These are phyloP conservation scores for Cadophora luteo-olivacea DNA, from an alignment of 2,329 filamentous ascomycete genomes.

Conservation along the genomic window DNA sequence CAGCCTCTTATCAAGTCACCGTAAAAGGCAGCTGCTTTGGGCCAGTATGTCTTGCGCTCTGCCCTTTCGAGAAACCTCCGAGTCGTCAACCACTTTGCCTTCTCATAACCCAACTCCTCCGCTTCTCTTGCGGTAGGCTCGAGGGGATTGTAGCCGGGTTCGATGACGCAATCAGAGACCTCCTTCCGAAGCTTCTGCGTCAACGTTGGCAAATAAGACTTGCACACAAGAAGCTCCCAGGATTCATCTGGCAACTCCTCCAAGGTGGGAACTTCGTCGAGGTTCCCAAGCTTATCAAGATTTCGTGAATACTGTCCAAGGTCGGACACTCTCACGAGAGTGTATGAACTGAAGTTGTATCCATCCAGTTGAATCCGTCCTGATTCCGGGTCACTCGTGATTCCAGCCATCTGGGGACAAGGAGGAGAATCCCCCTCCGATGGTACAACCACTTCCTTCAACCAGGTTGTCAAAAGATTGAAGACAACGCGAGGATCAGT, in stretches of 20 bases:
- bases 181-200: slow-evolving; percentile 13
- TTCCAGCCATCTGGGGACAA: slow-evolving; percentile 4
- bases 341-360: slow-evolving; percentile 23
- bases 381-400: slow-evolving; percentile 7
- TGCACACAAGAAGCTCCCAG: slow-evolving; percentile 21
- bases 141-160: slow-evolving; percentile 18
- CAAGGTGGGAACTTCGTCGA: slow-evolving; percentile 21
- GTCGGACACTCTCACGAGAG: slow-evolving; percentile 19
- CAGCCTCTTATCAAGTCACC: slow-evolving; percentile 13
- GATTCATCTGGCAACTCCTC: slow-evolving; percentile 18
- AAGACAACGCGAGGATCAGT: background rate
- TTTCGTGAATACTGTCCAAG: slow-evolving; percentile 18
- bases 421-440: slow-evolving; percentile 3
- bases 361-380: slow-evolving; percentile 11
- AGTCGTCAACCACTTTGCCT: background rate
- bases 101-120: slow-evolving; percentile 17
- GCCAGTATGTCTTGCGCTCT: slow-evolving; percentile 10
- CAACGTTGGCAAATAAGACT: slow-evolving; percentile 19
- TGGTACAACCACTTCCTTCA: background rate
- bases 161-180: slow-evolving; percentile 17
- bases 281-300: slow-evolving; percentile 14
- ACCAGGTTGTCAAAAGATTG: background rate
- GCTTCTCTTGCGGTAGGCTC: slow-evolving; percentile 18
- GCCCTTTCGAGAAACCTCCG: slow-evolving; percentile 16
- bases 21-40: slow-evolving; percentile 25